Evolutionary conservation across 139 green algal species (phyloP), one percentile per base, ranked within the genome.

Genomic region (Volvox reticuliferus): DNA sequence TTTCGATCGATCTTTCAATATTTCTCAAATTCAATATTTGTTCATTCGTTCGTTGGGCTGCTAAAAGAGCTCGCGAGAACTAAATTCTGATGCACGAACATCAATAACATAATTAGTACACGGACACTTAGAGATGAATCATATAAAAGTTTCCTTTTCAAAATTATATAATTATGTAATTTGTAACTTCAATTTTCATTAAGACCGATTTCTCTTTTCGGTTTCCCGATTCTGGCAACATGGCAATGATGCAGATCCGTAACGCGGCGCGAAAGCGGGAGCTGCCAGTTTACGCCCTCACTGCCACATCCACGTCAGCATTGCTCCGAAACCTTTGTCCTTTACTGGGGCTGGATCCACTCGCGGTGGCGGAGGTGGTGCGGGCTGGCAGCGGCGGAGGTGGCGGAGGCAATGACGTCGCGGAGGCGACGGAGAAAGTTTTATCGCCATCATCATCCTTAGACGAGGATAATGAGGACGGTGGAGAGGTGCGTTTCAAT

Each of bases 251-350:
- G 37, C 75, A 91, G 87, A 35, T 91, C 5, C 35, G 37, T 12
- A 67, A 68, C 36, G 78, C 87, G 30, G 78, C 78, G 62, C 30
- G 61, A 24, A 73, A 76, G 55, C 63, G 78, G 22, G 62, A 62
- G 17, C 63, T 92, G 61, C 86, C 91, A 36, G 78, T 93, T 35
- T 91, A 93, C 80, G 67, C 87, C 19, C 33, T 93, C 61, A 84
- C 86, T 50, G 69, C 80, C 55, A 92, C 91, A n/a, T 90, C 79
- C 69, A 75, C 91, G 9, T 37, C 86, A 1, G 78, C 37, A 35
- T 33, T 93, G 37, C 62, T 78, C 24, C 87, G 86, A 13, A 83
- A 93, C 80, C 81, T 93, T 35, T 91, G 87, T 55, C 91, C 91
- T 28, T 80, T 93, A 73, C 86, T 93, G 79, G 91, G 91, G 6